Evolutionary conservation across 1,284 basidiomycete species (phyloP).

Genomic region (Ganoderma leucocontextum): DNA sequence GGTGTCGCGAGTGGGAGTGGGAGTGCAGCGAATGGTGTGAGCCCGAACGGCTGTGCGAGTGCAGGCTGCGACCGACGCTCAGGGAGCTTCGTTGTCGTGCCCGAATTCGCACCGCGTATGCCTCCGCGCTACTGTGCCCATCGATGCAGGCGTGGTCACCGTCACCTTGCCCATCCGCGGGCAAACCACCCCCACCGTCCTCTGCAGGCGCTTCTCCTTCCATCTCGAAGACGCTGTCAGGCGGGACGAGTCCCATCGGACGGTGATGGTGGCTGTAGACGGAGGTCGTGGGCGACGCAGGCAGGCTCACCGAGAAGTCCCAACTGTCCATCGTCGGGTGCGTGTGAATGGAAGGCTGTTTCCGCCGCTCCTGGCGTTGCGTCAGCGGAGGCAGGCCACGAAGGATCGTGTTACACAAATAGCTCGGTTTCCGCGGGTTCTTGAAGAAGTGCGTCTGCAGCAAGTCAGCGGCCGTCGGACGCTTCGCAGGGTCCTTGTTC

Average conservation of each 20-base stretch:
- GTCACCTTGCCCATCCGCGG: background rate
- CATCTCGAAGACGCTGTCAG: constrained; percentile 30
- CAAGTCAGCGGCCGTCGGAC: constrained; percentile 84
- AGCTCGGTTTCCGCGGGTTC: constrained; percentile 75
- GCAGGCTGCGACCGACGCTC: constrained; percentile 11
- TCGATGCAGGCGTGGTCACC: constrained; percentile 26
- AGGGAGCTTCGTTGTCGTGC: constrained; percentile 24
- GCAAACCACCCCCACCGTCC: background rate
- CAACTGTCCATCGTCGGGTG: constrained; percentile 69
- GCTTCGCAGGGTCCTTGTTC: constrained; percentile 80
- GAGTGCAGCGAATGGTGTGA: constrained; percentile 29
- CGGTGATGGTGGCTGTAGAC: constrained; percentile 34
- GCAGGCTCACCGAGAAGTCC: constrained; percentile 58
- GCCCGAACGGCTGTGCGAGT: constrained; percentile 24
- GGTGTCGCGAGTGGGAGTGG: constrained; percentile 19
- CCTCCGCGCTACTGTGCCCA: constrained; percentile 29
- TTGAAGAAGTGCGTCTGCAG: constrained; percentile 85
- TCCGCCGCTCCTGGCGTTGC: constrained; percentile 72
- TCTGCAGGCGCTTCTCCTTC: constrained; percentile 13
- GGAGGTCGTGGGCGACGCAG: constrained; percentile 37
- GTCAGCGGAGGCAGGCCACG: constrained; percentile 73
- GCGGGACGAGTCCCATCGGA: constrained; percentile 21
- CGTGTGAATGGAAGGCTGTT: constrained; percentile 49
- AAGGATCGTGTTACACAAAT: constrained; percentile 80
- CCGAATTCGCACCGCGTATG: constrained; percentile 31